phyloP scores from a whole-genome alignment of 192 early-diverging fungal species.

The Coemansia sp. region DNA sequence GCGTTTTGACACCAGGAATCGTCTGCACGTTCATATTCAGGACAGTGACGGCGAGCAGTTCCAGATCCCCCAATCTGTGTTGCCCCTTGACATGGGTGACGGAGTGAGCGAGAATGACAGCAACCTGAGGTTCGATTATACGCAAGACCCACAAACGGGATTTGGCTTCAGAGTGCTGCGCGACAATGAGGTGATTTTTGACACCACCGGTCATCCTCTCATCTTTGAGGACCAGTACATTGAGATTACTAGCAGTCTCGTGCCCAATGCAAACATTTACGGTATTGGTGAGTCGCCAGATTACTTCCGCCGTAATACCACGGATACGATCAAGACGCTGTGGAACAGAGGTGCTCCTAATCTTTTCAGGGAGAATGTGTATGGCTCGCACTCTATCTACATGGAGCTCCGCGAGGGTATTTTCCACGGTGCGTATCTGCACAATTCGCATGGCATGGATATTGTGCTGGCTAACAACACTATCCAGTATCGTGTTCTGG shows the following conservation, averaged over 20 bases:
- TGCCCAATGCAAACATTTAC: conserved; percentile 59
- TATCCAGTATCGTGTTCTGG: conserved; percentile 62
- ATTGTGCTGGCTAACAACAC: conserved; percentile 46
- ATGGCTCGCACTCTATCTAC: conserved; percentile 63
- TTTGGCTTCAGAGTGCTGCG: conserved; percentile 39
- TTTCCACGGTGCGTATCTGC: conserved; percentile 55
- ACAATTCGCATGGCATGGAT: conserved; percentile 71
- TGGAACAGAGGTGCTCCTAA: conserved; percentile 50
- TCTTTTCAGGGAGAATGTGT: conserved; percentile 54
- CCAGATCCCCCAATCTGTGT: conserved; percentile 37
- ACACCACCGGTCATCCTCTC: conserved; percentile 39
- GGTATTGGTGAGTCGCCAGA: conserved; percentile 62
- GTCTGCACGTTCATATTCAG: conserved; percentile 55
- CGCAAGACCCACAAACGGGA: conserved; percentile 9
- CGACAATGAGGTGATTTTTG: conserved; percentile 22
- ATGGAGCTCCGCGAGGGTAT: conserved; percentile 57
- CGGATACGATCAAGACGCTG: conserved; percentile 37
- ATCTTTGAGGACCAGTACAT: conserved; percentile 67
- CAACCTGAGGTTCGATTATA: conserved; percentile 11
- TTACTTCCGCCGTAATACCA: conserved; percentile 51
- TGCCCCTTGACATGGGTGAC: conserved; percentile 16
- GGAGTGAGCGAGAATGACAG: conserved; percentile 3
- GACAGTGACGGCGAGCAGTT: conserved; percentile 30
- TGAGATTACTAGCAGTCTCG: conserved; percentile 57
- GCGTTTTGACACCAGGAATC: conserved; percentile 50